Conservation (phyloP, 345 rosid species). For the Acer saccharum region DNA sequence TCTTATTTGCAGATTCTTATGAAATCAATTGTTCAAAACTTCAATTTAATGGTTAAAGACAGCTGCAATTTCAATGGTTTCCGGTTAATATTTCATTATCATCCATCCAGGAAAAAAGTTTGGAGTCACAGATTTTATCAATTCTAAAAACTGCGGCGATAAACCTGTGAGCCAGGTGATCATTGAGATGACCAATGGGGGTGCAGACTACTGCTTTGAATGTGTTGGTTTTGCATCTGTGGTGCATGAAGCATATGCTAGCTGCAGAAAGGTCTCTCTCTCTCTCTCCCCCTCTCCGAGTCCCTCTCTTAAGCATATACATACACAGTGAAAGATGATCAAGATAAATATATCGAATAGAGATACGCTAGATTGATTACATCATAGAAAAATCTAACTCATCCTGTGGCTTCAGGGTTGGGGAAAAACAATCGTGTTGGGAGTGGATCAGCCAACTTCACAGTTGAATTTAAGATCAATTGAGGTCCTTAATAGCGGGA, state of each 20-base stretch:
- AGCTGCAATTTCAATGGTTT: not conserved
- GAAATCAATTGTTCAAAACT: not conserved
- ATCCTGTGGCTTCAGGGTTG: slow-evolving; percentile 58
- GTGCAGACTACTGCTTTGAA: slow-evolving; percentile 87
- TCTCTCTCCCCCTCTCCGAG: not conserved
- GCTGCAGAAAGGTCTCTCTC: slow-evolving; percentile 70
- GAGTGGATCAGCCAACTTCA: slow-evolving; percentile 75
- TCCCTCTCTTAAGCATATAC: not conserved
- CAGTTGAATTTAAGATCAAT: slow-evolving; percentile 42
- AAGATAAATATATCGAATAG: not conserved
- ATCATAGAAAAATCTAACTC: not conserved
- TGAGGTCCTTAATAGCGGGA: slow-evolving; percentile 64
- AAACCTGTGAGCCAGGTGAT: slow-evolving; percentile 68
- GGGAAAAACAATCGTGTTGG: slow-evolving; percentile 82
- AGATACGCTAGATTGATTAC: no score
- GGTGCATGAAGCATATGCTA: slow-evolving; percentile 69
- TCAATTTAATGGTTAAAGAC: not conserved
- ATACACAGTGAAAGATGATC: not conserved
- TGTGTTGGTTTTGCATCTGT: slow-evolving; percentile 63
- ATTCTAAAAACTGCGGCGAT: slow-evolving; percentile 44
- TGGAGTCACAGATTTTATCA: slow-evolving; percentile 78
- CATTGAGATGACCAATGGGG: slow-evolving; percentile 72
- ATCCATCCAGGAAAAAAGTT: slow-evolving; percentile 54
- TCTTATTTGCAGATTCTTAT: not conserved
- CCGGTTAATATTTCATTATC: slow-evolving; percentile 4